Base-by-base conservation (phyloP, 1,284 basidiomycete species). In the Ustilago hordei region DNA sequence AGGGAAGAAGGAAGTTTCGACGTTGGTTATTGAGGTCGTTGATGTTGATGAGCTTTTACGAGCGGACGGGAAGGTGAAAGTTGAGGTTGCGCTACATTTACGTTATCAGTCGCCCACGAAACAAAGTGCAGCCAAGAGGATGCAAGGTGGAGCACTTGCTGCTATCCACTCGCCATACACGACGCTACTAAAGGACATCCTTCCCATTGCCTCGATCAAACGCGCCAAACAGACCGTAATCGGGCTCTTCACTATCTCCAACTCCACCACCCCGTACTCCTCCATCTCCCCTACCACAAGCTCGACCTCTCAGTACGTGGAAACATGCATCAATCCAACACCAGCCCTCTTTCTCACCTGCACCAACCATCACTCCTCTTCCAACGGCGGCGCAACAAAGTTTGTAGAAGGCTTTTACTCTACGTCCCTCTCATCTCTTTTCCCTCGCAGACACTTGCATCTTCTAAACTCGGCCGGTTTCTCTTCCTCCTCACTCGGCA, bases 31-130 rank as follows among this genome's bases (percentile, higher is more conserved):
- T 2, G 35, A 57, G 19, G 3, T 72, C 23, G 23, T 28, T 0
- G 32, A 50, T 9, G 43, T 64, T 3, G 52, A 62, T 13, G 60
- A 43, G 13, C 19, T 67, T n/a, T 19, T 63, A 5, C 36, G 9
- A 4, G 52, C 47, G 1, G 52, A 65, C 17, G 62, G 60, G 4
- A 39, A 31, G 12, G 31, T 48, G 4, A 31, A 39, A 4, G 6
- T 70, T 8, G 38, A 75, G 0, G n/a, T 75, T 0, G 68, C 73
- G 0, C 32, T 75, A 9, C 68, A 70, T 50, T 13, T 63, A 3
- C 23, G 73, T 0, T 75, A 75, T 36, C 68, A 58, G 19, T 43
- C 38, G 1, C 68, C 68, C 23, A 28, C 23, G 0, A 31, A 23
- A 7, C 19, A 6, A 1, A 2, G 15, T 12, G 9, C 55, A 0